A percentile compares a stretch with the other conserved stretches of the same genome.
Conservation (phyloP, 106 monocot genomes). For the Platanthera guangdongensis region DNA sequence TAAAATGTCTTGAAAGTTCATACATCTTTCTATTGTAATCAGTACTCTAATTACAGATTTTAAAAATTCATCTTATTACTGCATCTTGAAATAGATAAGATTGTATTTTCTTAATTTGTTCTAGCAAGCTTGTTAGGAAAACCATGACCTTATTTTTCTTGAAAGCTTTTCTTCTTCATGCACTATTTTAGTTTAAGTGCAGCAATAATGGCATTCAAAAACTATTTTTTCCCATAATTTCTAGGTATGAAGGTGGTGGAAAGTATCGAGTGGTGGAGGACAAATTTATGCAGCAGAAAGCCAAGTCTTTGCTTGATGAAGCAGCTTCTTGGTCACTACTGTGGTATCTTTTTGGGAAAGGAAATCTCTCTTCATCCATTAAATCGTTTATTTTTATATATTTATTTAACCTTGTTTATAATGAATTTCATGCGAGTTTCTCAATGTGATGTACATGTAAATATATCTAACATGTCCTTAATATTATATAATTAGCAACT, state of each 20-base stretch:
- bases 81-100: neutral
- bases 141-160: no score
- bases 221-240: constrained; percentile 3
- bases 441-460: neutral
- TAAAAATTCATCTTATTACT: neutral
- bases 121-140: no score
- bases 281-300: constrained; percentile 88
- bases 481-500: no score
- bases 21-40: neutral
- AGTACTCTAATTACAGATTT: neutral
- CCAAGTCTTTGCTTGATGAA: constrained; percentile 75
- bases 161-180: neutral
- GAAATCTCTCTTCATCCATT: constrained; percentile 34
- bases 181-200: neutral
- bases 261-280: constrained; percentile 81
- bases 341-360: constrained; percentile 99
- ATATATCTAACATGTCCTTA: no score
- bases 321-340: constrained; percentile 99
- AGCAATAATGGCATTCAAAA: neutral
- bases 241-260: constrained; percentile 44
- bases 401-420: neutral
- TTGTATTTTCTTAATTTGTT: neutral
- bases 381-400: neutral
- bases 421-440: neutral
- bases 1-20: neutral